phyloP scores from a whole-genome alignment of 2,329 filamentous ascomycete species.

The Pseudocercospora vitis region DNA sequence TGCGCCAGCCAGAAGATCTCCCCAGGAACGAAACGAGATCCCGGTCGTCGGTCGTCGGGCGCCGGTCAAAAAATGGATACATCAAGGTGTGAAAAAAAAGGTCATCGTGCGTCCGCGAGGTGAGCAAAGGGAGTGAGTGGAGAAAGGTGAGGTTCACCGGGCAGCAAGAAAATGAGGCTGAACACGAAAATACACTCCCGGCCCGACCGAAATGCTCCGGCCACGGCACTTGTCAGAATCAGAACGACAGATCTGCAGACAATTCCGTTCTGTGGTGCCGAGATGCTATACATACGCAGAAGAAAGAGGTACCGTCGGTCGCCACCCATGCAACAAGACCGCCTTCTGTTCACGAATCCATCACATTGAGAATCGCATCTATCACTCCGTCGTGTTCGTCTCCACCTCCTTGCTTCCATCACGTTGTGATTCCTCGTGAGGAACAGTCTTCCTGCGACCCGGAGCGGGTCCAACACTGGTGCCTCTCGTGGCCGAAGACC shows the following conservation, averaged over 20 bases:
- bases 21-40: slow-evolving; percentile 1
- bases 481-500: slow-evolving; percentile 19
- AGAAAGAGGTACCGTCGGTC: too few relatives aligned
- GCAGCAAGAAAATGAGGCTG: slow-evolving; percentile 4
- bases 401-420: slow-evolving; percentile 4
- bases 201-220: slow-evolving; percentile 4
- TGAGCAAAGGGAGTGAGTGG: neutral
- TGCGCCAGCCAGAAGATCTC: neutral
- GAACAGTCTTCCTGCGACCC: slow-evolving; percentile 6
- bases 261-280: neutral
- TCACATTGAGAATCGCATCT: too few relatives aligned
- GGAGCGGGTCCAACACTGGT: slow-evolving; percentile 26
- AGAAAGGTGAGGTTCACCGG: slow-evolving; percentile 8
- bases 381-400: slow-evolving; percentile 9
- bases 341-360: too few relatives aligned
- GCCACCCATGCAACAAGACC: too few relatives aligned
- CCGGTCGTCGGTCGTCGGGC: slow-evolving; percentile 1
- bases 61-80: neutral
- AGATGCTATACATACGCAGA: neutral
- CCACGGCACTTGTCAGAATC: neutral
- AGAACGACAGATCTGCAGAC: slow-evolving; percentile 2
- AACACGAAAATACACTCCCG: neutral
- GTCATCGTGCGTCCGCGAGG: neutral
- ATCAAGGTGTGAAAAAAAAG: neutral
- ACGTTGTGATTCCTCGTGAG: neutral